Base-by-base conservation (phyloP, 2,329 filamentous ascomycete genomes). In the Malbranchea zuffiana region DNA sequence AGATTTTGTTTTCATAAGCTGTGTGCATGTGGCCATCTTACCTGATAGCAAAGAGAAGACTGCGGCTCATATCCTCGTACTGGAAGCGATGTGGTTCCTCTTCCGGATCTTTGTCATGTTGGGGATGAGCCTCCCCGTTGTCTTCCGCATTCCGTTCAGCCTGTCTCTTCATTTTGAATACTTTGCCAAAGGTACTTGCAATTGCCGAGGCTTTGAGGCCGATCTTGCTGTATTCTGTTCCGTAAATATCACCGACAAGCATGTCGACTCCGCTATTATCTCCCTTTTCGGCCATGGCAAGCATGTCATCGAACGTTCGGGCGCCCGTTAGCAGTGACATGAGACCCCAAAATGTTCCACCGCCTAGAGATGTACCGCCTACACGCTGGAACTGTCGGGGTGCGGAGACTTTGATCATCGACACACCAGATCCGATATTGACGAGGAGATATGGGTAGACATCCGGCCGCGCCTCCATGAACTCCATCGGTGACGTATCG, bases 391-490 rank as follows among this genome's bases (percentile, higher is more conserved):
- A 95, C 46, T 85, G 74, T 37, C 81, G 75, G 0, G 86, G 87
- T 0, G 87, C 88, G 0, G 83, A 92, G 5, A 98, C 90, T 57
- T 96, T 96, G 61, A 98, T 80, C 74, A 98, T 93, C 27, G 82
- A 90, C 4, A 98, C 90, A 35, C 90, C 90, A 5, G 87, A 95
- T 30, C 90, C 90, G 49, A 98, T 98, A 62, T 98, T 98, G 52
- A 98, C 90, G 19, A 98, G 77, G 28, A 98, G 77, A 56, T 98
- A 98, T 2, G 90, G 90, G 57, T 98, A 96, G 42, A 94, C 85
- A 48, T 88, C 78, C n/a, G 77, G 68, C 29, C 71, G 69, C 1
- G 85, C 77, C 43, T 80, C 75, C 47, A 80, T 77, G 55, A 94
- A 96, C 52, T 84, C 75, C 82, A 95, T 93, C 3, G 87, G 86